Conservation (phyloP, 2,329 filamentous ascomycete genomes). For the Fusarium mangiferae region DNA sequence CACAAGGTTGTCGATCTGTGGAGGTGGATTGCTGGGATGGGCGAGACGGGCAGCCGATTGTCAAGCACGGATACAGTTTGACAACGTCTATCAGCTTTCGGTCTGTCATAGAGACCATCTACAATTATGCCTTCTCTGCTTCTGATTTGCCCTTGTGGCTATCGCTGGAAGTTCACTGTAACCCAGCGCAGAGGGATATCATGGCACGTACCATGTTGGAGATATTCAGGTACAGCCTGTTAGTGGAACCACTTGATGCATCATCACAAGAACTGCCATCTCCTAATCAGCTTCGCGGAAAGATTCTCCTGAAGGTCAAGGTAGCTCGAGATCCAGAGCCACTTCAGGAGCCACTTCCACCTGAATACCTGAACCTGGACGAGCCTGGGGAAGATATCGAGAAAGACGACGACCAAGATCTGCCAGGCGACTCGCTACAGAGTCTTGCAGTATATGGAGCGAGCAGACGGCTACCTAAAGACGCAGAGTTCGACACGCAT, state of each 20-base stretch:
- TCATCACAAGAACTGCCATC: not conserved
- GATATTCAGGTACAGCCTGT: not conserved
- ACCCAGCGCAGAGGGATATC: not conserved
- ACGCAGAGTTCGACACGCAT: not conserved
- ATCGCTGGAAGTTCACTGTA: constrained; percentile 19
- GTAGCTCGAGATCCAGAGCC: not conserved
- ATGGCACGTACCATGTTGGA: constrained; percentile 24
- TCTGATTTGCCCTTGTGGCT: constrained; percentile 25
- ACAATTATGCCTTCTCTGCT: not conserved
- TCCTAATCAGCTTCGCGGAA: not conserved
- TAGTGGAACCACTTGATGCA: not conserved
- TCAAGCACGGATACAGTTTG: constrained; percentile 30
- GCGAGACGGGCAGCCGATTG: constrained; percentile 10
- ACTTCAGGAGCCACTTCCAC: not conserved
- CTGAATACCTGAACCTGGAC: not conserved
- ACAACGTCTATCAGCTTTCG: constrained; percentile 16
- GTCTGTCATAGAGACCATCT: not conserved
- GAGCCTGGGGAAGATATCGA: accelerated
- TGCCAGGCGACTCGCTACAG: not conserved
- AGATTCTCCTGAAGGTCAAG: constrained; percentile 19
- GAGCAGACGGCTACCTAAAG: not conserved
- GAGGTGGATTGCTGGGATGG: constrained; percentile 30
- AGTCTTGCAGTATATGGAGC: constrained; percentile 21
- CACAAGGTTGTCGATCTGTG: constrained; percentile 12
- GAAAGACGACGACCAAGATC: accelerated